phyloP scores from a whole-genome alignment of 371 early-diverging fungal species.

The Apophysomyces trapeziformis region DNA sequence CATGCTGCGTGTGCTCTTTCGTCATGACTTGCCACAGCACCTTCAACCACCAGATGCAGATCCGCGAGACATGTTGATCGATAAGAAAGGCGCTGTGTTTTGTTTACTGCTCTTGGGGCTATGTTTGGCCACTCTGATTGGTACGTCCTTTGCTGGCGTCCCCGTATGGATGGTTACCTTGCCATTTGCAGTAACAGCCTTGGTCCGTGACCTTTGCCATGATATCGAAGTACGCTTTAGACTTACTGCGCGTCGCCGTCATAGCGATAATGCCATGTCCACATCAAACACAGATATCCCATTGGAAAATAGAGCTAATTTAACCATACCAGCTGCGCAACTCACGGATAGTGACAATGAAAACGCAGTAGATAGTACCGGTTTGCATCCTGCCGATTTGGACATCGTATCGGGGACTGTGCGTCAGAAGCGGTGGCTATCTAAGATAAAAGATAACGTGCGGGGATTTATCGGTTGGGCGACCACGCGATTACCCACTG shows the following conservation, averaged over 20 bases:
- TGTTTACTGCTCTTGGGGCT: slow-evolving; percentile 53
- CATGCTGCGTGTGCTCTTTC: slow-evolving; percentile 55
- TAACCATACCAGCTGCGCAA: too few species aligned
- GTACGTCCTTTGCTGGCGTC: slow-evolving; percentile 66
- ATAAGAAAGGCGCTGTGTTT: slow-evolving; percentile 61
- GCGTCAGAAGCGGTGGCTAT: background rate
- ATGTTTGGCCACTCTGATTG: slow-evolving; percentile 63
- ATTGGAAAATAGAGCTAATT: too few species aligned
- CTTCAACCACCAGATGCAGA: slow-evolving; percentile 53
- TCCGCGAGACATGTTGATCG: slow-evolving; percentile 59
- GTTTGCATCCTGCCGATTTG: too few species aligned
- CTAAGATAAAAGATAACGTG: background rate
- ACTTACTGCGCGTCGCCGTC: too few species aligned
- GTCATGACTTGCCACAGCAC: slow-evolving; percentile 51
- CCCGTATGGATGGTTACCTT: slow-evolving; percentile 75
- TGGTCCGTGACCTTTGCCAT: slow-evolving; percentile 46
- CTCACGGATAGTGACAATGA: too few species aligned
- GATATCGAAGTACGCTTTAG: too few species aligned
- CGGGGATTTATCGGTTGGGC: background rate
- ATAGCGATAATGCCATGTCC: too few species aligned
- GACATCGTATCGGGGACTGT: too few species aligned
- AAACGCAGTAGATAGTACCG: too few species aligned
- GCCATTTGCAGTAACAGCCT: slow-evolving; percentile 63
- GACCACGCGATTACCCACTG: slow-evolving; percentile 41
- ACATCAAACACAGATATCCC: too few species aligned